Evolutionary conservation across 306 rosid genomes (phyloP).

Genomic region (Vachellia pachyceras): DNA sequence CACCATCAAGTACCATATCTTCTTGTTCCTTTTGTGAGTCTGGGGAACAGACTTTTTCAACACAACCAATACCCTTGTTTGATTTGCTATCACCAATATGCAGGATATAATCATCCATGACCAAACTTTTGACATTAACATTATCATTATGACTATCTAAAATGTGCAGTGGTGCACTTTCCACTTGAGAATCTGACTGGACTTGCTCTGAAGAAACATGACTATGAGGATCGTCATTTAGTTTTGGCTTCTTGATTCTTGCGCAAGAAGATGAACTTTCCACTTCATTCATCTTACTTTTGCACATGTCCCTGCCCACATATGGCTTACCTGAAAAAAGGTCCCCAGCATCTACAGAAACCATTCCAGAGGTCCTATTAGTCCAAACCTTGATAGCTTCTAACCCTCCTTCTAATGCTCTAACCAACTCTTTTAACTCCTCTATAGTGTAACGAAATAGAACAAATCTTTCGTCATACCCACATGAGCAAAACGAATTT

Average conservation of each 20-base stretch:
- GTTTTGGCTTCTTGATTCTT: slow-evolving; percentile 52
- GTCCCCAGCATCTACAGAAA: slow-evolving; percentile 40
- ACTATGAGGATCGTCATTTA: slow-evolving; percentile 52
- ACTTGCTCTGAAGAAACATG: slow-evolving; percentile 65
- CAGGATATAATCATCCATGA: slow-evolving; percentile 35
- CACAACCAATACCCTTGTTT: slow-evolving; percentile 42
- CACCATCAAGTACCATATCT: slow-evolving; percentile 39
- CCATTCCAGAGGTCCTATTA: slow-evolving; percentile 21
- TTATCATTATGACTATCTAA: slow-evolving; percentile 51
- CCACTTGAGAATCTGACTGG: slow-evolving; percentile 58
- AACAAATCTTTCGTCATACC: slow-evolving; percentile 43
- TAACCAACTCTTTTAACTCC: slow-evolving; percentile 55
- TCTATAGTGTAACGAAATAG: slow-evolving; percentile 48
- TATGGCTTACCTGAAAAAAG: slow-evolving; percentile 45
- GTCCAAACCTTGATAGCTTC: slow-evolving; percentile 50
- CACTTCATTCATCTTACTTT: slow-evolving; percentile 32
- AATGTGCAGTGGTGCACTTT: slow-evolving; percentile 50
- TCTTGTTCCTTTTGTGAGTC: slow-evolving; percentile 42
- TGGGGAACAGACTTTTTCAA: slow-evolving; percentile 45
- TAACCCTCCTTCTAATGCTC: slow-evolving; percentile 57
- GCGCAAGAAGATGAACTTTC: slow-evolving; percentile 48
- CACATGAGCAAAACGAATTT: slow-evolving; percentile 61
- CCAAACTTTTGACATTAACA: slow-evolving; percentile 31
- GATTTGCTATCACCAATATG: too few species aligned
- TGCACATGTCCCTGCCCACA: slow-evolving; percentile 37